Base-by-base conservation (phyloP, 805 yeast species). In the Pichia rugopelliculosa region DNA sequence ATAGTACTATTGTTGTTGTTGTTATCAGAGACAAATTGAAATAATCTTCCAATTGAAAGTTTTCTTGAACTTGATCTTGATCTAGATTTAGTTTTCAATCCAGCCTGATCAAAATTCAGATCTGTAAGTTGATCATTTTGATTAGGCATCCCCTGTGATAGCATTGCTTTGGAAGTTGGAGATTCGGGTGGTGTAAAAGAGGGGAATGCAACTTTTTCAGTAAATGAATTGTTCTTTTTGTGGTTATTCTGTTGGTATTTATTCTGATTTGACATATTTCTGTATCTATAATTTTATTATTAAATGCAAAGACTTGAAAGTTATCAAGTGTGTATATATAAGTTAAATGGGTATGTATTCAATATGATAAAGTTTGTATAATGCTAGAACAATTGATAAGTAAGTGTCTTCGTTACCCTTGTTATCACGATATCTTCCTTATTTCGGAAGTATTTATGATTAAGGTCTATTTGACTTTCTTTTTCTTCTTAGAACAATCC, bases 61-160 rank as follows among this genome's bases (percentile, higher is more conserved):
- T 64, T 61, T 30, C 64, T 56, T 1, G 76, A 71, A 49, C 69
- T 61, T 12, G 76, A 71, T 44, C 76, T 57, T 4, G 72, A 60
- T 49, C 75, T 55, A 15, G 69, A 56, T 36, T 59, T 60, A 6
- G 59, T 50, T 33, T 50, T 41, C 3, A 59, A 22, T 15, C 48
- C 36, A 15, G 47, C 41, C 33, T 48, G 51, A 11, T 48, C 51
- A 41, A 48, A 48, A 6, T 15, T 39, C 41, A 46, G n/a, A 17
- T 30, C 25, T 6, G 22, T 33, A 1, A 45, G 25, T 18, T 26
- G 39, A 20, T 45, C 48, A 21, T 24, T 21, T 18, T 18, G n/a
- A 8, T 27, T 27, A 25, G 11, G 3, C 13, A 27, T 27, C 6
- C 15, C 33, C n/a, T 13, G 3, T 8, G 33, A 13, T 4, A 4